phyloP scores from a whole-genome alignment of 176 grass and related monocot genomes.

The Cenchrus americanus region DNA sequence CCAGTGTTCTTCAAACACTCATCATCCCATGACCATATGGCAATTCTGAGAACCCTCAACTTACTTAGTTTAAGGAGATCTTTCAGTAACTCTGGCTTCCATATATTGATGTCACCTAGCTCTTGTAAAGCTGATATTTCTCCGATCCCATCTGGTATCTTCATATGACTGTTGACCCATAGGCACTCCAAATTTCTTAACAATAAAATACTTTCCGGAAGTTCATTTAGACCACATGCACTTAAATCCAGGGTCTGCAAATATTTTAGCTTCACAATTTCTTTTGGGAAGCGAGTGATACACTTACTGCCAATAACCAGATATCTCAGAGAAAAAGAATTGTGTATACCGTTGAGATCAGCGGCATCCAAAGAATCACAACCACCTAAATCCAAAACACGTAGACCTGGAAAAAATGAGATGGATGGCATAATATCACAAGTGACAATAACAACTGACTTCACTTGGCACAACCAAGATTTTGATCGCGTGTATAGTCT shows the following conservation, averaged over 20 bases:
- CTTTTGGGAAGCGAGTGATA: neutral
- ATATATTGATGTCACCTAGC: neutral
- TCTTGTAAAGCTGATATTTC: slow-evolving; percentile 1
- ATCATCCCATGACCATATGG: slow-evolving; percentile 21
- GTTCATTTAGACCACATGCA: neutral
- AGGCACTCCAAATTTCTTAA: neutral
- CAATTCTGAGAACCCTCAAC: slow-evolving; percentile 14
- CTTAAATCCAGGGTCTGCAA: slow-evolving; percentile 20
- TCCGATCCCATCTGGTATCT: neutral
- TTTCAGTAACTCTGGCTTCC: neutral
- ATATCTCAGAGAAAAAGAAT: neutral
- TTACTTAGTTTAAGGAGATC: neutral
- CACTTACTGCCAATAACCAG: neutral
- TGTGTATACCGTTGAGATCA: neutral
- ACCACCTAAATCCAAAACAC: neutral
- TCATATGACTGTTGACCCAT: neutral
- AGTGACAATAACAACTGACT: neutral
- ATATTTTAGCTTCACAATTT: neutral
- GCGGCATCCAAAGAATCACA: slow-evolving; percentile 1
- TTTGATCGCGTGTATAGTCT: no score
- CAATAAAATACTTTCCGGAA: neutral
- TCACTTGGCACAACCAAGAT: neutral
- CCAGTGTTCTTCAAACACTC: neutral
- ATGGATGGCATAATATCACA: neutral
- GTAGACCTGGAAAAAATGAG: neutral